Evolutionary conservation across 352 stramenopile species (phyloP), one percentile per base, ranked within the genome.

Genomic region (Phytophthora sansomeana): DNA sequence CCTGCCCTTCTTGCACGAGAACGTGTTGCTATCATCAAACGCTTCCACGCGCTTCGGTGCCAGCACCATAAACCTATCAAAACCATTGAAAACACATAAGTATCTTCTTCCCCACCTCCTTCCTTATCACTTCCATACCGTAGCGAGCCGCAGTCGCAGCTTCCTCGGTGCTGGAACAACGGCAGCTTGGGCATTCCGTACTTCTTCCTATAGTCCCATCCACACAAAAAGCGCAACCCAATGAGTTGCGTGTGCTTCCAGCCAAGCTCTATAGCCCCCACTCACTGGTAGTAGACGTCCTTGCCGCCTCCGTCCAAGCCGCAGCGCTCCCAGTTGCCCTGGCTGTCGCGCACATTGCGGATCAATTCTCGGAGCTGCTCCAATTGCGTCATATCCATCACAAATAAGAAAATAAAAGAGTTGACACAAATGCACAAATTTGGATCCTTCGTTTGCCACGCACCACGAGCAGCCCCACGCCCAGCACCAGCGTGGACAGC

Each of bases 1-100:
- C 24, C 86, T 77, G 3, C 86, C 86, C 52, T 91, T 91, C 70
- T 94, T 94, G 78, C 84, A 93, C 4, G 86, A 89, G 28, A 93
- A 73, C 42, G 82, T 80, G 55, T 93, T 92, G 75, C 84, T 93
- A 54, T 94, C 86, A 57, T 94, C 86, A 48, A 92, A 94, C 4
- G 84, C 86, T 16, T 91, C 85, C n/a, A 92, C 79, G 36, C 77
- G 75, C 67, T 89, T 91, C 3, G 86, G 84, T 4, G 86, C 86
- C 14, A 94, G 63, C 13, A 93, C 62, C 58, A 90, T 77, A 61
- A 94, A 93, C 62, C 85, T 93, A 66, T 17, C 32, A n/a, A n/a
- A n/a, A 48, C 24, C 6, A 64, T 6, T 10, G 28, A 17, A 51
- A 43, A 48, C 28, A 24, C 39, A 47, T 47, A 39, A 59, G 28